These are phyloP conservation scores for Clonostachys chloroleuca DNA, from an alignment of 2,329 filamentous ascomycete genomes.

Conservation along the genomic window DNA sequence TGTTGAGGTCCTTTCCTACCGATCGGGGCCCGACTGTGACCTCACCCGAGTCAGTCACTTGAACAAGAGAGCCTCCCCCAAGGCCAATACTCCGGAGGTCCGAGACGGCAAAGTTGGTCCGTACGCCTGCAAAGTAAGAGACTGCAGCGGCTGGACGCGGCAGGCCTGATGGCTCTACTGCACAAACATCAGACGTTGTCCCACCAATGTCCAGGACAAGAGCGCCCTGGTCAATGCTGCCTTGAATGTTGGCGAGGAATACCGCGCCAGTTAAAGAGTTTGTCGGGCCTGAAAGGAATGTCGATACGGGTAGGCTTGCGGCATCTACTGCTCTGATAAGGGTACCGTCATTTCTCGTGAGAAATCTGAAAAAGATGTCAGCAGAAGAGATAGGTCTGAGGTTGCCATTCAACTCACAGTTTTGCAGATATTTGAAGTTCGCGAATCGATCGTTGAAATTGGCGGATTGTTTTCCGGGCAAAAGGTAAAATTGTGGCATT, in stretches of 20 bases:
- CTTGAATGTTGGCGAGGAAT: slow-evolving; percentile 41
- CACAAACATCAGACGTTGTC: slow-evolving; percentile 56
- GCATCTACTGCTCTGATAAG: slow-evolving; percentile 41
- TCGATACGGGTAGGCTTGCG: slow-evolving; percentile 43
- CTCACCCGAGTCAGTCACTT: slow-evolving; percentile 13
- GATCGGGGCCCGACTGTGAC: slow-evolving; percentile 51
- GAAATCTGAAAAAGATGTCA: slow-evolving; percentile 32
- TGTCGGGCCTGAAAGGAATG: slow-evolving; percentile 48
- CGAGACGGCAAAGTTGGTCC: slow-evolving; percentile 55
- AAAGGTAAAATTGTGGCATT: slow-evolving; percentile 47
- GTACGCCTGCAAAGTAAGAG: slow-evolving; percentile 51
- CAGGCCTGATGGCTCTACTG: slow-evolving; percentile 52
- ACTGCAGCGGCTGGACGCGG: slow-evolving; percentile 55
- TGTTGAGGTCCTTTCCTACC: slow-evolving; percentile 44
- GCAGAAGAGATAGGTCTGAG: too few species aligned
- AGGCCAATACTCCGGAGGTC: slow-evolving; percentile 52
- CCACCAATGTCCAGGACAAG: slow-evolving; percentile 54
- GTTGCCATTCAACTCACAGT: too few species aligned
- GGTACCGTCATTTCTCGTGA: slow-evolving; percentile 51
- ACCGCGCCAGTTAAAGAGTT: slow-evolving; percentile 50
- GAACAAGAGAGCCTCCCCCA: slow-evolving; percentile 42
- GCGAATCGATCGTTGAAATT: slow-evolving; percentile 41
- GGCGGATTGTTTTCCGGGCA: slow-evolving; percentile 37
- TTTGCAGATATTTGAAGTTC: slow-evolving; percentile 17
- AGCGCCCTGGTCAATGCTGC: not conserved